Percentiles rank a stretch among this genome's conserved stretches.
phyloP scores from a whole-genome alignment of 192 early-diverging fungal genomes.

The Rhizoclosmatium globosum region DNA sequence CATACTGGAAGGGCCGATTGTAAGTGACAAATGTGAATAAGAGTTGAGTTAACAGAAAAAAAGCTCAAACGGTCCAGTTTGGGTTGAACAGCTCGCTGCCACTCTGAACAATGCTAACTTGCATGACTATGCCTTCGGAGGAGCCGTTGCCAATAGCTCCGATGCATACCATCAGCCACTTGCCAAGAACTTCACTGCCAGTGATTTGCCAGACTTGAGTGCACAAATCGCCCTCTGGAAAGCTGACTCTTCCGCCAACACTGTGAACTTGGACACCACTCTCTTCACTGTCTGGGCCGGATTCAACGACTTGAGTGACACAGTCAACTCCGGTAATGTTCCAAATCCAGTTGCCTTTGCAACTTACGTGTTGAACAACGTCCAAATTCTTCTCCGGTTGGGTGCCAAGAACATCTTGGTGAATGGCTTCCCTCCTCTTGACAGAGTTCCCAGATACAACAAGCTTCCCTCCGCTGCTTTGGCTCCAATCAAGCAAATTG shows the following conservation, averaged over 20 bases:
- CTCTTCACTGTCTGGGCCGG: constrained; percentile 25
- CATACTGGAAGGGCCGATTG: constrained; percentile 51
- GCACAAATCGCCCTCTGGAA: background rate
- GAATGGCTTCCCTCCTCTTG: background rate
- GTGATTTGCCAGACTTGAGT: background rate
- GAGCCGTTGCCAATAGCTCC: background rate
- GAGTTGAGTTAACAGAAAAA: background rate
- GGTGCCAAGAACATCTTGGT: constrained; percentile 1
- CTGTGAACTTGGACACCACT: background rate
- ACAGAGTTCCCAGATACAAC: background rate
- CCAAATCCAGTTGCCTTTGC: background rate
- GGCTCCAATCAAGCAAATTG: background rate
- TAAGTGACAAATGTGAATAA: background rate
- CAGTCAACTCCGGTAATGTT: background rate
- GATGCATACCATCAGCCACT: background rate
- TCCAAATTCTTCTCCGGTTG: background rate
- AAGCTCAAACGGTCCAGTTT: constrained; percentile 47
- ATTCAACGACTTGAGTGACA: background rate
- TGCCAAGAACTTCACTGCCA: background rate
- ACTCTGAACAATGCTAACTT: background rate
- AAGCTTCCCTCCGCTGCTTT: background rate
- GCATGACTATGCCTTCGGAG: constrained; percentile 21
- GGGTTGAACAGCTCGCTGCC: background rate
- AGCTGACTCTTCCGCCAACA: background rate
- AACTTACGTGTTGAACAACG: background rate